Evolutionary conservation across 164 flowering plant species (phyloP).

Genomic region (Hamamelis virginiana): DNA sequence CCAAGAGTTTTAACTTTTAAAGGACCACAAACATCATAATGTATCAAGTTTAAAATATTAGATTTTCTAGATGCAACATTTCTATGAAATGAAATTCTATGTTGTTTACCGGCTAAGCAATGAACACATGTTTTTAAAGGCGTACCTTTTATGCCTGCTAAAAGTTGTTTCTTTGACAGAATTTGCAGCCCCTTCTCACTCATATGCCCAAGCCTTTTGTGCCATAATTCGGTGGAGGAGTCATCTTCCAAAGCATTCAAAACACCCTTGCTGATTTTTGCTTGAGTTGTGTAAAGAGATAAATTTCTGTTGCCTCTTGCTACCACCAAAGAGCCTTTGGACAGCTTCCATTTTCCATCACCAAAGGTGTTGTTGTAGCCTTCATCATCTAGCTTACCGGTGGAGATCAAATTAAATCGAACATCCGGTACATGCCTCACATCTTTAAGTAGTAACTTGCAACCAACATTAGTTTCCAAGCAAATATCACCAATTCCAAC

Average conservation of each 20-base stretch:
- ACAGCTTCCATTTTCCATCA: conserved; percentile 21
- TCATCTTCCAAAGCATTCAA: neutral
- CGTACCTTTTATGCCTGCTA: neutral
- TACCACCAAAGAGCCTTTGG: conserved; percentile 7
- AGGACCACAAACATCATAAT: conserved; percentile 1
- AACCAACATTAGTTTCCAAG: conserved; percentile 10
- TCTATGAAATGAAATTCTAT: conserved; percentile 3
- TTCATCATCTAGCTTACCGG: conserved; percentile 14
- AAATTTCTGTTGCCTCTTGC: conserved; percentile 9
- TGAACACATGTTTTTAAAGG: neutral
- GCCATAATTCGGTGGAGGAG: conserved; percentile 3
- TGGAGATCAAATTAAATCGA: conserved; percentile 22
- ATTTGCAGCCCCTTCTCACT: conserved; percentile 14
- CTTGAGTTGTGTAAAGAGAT: conserved; percentile 2
- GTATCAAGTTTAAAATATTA: neutral
- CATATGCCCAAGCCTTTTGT: conserved; percentile 10
- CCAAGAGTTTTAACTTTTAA: neutral
- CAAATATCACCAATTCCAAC: conserved; percentile 22
- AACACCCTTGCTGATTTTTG: neutral
- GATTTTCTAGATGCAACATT: neutral
- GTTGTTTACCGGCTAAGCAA: conserved; percentile 13
- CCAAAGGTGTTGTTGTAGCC: conserved; percentile 5
- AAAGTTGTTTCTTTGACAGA: neutral
- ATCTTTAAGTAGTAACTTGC: conserved; percentile 4
- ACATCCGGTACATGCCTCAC: conserved; percentile 30